Base-by-base conservation (phyloP, 2,329 filamentous ascomycete species). In the Paraphaeosphaeria minitans region DNA sequence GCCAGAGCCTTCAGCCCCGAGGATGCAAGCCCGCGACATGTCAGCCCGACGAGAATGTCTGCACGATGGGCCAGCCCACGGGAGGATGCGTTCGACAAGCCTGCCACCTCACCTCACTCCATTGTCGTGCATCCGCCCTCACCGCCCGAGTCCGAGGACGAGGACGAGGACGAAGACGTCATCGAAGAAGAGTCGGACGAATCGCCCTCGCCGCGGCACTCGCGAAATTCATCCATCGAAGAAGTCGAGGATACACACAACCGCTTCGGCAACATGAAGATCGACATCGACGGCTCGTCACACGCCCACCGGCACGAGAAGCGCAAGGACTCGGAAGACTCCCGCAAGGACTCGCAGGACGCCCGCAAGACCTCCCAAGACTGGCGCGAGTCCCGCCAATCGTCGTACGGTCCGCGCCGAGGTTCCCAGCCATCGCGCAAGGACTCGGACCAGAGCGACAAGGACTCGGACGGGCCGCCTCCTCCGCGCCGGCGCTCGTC, bases 51-150 rank as follows among this genome's bases (percentile, higher is more conserved):
- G 9, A 53, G 14, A 24, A 13, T 53, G 24, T 53, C 50, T 33
- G n/a, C 51, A 12, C 39, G 51, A 24, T 27, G 45, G 14, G 51
- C 51, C n/a, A 53, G 51, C 39, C 51, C 51, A 9, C 51, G 51
- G 2, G 51, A 53, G 6, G 41, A 46, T n/a, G 43, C 37, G 7
- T 53, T 53, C 16, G 51, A 53, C 10, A 53, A 53, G 19, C 22
- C 41, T 27, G 19, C 14, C 3, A 14, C 24, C 50, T 6, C 6
- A 4, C 13, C 6, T 12, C 50, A 53, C 21, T 19, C n/a, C 14
- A n/a, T 53, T 12, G 41, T 53, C n/a, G 51, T 53, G 39, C 51
- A 53, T 19, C 51, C 51, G 19, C 51, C 51, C 6, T 53, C 51
- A 9, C 51, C 51, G 12, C 51, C 51, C 14, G 39, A 53, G n/a